Evolutionary conservation across 208 protist species (phyloP).

Genomic region (Acanthamoeba castellanii): DNA sequence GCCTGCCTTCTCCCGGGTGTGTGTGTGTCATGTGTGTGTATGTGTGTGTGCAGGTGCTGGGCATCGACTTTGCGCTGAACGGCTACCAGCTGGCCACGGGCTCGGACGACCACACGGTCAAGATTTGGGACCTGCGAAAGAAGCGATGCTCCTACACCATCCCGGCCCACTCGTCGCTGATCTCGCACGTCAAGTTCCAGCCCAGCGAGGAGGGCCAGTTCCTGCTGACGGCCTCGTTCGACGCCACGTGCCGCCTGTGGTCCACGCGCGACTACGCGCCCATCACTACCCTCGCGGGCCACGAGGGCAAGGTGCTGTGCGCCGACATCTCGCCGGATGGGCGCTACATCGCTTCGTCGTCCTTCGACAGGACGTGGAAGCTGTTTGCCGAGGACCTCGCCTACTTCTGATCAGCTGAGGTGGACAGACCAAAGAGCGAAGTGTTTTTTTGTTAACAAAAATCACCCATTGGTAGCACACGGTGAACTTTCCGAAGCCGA

Average conservation of each 20-base stretch:
- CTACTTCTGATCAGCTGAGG: neutral
- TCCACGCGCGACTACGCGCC: slow-evolving; percentile 51
- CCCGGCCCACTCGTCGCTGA: slow-evolving; percentile 85
- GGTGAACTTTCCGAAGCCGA: too few species aligned
- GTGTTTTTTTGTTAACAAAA: too few species aligned
- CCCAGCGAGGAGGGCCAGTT: slow-evolving; percentile 42
- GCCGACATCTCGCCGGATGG: slow-evolving; percentile 44
- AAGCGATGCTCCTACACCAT: slow-evolving; percentile 78
- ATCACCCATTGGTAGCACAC: too few species aligned
- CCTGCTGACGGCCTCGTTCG: slow-evolving; percentile 62
- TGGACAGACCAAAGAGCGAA: too few species aligned
- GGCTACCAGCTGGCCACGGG: slow-evolving; percentile 83
- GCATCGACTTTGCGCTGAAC: slow-evolving; percentile 85
- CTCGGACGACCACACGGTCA: slow-evolving; percentile 85
- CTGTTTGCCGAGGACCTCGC: slow-evolving; percentile 31
- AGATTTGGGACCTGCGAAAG: slow-evolving; percentile 89
- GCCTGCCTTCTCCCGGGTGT: too few species aligned
- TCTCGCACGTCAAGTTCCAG: slow-evolving; percentile 84
- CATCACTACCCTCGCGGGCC: slow-evolving; percentile 48
- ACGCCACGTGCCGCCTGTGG: slow-evolving; percentile 51
- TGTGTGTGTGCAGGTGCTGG: slow-evolving; percentile 79
- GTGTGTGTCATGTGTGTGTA: too few species aligned
- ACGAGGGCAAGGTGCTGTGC: slow-evolving; percentile 62
- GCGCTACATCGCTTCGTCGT: slow-evolving; percentile 39
- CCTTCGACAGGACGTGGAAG: slow-evolving; percentile 63